phyloP scores from a whole-genome alignment of 257 asterid genomes.

The Solanum ahanhuiri region DNA sequence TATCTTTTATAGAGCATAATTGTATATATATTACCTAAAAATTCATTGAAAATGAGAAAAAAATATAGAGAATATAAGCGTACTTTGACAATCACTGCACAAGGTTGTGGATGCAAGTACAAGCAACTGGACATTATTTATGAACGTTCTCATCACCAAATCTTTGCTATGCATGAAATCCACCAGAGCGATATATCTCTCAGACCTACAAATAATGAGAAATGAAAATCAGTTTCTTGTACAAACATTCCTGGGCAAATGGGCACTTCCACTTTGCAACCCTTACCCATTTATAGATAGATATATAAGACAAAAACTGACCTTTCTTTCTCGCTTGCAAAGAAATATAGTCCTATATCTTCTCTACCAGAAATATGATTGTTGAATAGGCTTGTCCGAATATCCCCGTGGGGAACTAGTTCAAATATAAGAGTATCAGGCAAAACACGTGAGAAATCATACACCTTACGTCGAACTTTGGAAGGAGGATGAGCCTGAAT shows the following conservation, averaged over 20 bases:
- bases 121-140: slow-evolving; percentile 44
- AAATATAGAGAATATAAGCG: not conserved
- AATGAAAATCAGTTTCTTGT: not conserved
- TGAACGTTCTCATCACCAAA: slow-evolving; percentile 35
- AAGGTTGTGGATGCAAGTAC: slow-evolving; percentile 47
- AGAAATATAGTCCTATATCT: not conserved
- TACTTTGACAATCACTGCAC: slow-evolving; percentile 28
- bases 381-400: not conserved
- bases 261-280: not conserved
- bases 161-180: slow-evolving; percentile 21
- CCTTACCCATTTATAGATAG: not conserved
- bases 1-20: not conserved
- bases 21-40: not conserved
- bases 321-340: not conserved
- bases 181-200: slow-evolving; percentile 28
- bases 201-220: slow-evolving; percentile 16
- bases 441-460: not conserved
- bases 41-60: not conserved
- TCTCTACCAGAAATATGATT: not conserved
- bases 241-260: not conserved
- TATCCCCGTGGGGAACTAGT: not conserved
- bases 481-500: not conserved
- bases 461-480: not conserved
- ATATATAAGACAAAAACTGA: not conserved
- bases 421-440: not conserved